These are phyloP conservation scores for Tephrocybe sp. DNA, from an alignment of 768 basidiomycete species.

Conservation along the genomic window DNA sequence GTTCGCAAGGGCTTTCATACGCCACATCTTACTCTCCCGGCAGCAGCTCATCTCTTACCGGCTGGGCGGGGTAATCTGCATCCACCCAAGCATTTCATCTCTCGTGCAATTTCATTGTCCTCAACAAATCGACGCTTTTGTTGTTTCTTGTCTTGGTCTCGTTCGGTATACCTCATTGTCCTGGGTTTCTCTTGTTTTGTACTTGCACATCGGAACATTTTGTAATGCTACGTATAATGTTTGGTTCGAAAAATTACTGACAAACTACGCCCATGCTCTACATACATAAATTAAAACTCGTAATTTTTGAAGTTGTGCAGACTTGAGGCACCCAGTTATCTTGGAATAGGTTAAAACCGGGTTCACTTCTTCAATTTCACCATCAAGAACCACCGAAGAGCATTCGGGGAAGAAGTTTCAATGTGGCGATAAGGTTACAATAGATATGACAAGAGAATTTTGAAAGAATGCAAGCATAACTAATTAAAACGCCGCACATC, in stretches of 20 bases:
- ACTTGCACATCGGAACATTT: not conserved
- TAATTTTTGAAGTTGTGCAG: too few relatives aligned
- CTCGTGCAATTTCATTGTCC: not conserved
- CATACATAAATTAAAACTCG: too few relatives aligned
- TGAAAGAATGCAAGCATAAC: too few relatives aligned
- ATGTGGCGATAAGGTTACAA: too few relatives aligned
- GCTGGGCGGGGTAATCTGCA: slow-evolving; percentile 42
- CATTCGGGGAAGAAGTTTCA: too few relatives aligned
- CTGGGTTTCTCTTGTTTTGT: not conserved
- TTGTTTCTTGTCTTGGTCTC: not conserved
- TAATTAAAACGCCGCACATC: slow-evolving; percentile 1
- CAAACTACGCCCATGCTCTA: too few relatives aligned
- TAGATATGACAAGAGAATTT: too few relatives aligned
- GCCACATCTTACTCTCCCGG: slow-evolving; percentile 23
- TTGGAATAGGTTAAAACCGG: too few relatives aligned
- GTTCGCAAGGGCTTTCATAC: slow-evolving; percentile 15
- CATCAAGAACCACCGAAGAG: not conserved
- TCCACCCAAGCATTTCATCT: slow-evolving; percentile 10
- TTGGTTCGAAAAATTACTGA: too few relatives aligned
- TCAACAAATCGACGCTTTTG: not conserved
- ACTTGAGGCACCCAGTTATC: too few relatives aligned
- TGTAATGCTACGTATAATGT: not conserved
- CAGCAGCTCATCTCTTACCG: slow-evolving; percentile 40
- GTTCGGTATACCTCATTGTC: not conserved
- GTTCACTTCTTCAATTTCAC: not conserved